Conservation (phyloP, 2,329 filamentous ascomycete genomes). For the Exophiala alcalophila region DNA sequence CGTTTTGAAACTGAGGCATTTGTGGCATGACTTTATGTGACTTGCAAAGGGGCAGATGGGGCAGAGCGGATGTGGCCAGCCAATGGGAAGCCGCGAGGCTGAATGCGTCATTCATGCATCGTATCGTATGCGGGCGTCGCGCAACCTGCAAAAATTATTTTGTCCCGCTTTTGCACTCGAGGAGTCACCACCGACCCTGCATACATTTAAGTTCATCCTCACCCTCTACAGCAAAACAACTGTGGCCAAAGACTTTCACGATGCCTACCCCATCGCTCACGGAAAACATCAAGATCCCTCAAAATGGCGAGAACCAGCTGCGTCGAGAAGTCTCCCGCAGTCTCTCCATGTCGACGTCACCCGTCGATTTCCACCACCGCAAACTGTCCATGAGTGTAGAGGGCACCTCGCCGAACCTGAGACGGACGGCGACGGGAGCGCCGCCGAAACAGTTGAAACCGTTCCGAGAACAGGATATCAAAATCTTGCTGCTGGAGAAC, state of each 20-base stretch:
- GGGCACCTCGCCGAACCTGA: constrained; percentile 40
- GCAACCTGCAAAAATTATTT: no score
- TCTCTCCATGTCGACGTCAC: constrained; percentile 70
- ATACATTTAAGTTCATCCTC: no score
- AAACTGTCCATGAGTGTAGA: constrained; percentile 35
- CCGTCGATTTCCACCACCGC: constrained; percentile 65
- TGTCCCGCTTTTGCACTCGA: no score
- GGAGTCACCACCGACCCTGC: no score
- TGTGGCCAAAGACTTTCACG: neutral
- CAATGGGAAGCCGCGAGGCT: no score
- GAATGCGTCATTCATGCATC: no score
- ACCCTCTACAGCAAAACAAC: neutral
- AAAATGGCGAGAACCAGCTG: constrained; percentile 18
- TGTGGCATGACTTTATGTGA: no score
- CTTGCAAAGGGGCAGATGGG: no score
- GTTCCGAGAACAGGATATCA: constrained; percentile 93
- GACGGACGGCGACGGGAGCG: constrained; percentile 44
- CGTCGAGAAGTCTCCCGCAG: constrained; percentile 54
- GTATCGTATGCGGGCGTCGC: no score
- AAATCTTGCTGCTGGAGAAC: constrained; percentile 92
- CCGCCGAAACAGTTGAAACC: constrained; percentile 79
- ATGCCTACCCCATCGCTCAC: constrained; percentile 29
- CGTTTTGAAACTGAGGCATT: no score
- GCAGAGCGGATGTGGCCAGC: no score
- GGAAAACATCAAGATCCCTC: constrained; percentile 26